Base-by-base conservation (phyloP, 208 protist genomes). In the Trypanosoma congolense region DNA sequence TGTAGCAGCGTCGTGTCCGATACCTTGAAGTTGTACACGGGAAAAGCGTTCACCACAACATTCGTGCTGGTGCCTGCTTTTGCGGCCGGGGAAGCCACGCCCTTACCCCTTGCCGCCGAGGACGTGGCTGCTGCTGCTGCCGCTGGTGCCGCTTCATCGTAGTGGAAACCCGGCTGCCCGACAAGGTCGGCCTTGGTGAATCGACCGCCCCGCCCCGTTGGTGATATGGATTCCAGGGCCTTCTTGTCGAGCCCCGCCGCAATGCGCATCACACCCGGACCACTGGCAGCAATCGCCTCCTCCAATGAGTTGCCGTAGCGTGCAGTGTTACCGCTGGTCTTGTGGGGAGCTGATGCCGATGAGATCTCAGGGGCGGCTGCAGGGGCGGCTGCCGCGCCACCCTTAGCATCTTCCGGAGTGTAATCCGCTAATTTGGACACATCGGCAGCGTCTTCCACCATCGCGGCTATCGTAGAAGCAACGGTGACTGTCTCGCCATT, bases 381-480 rank as follows among this genome's bases (percentile, higher is more conserved):
- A 61, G 51, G 2, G 12, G 12, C 33, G 9, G 33, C 33, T 12
- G 5, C 21, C 42, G 6, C 42, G 42, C n/a, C 42, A 46, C 6
- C 42, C 0, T 38, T 45, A 19, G 54, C 57, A 49, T 61, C 71
- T 25, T 69, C 64, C 10, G 68, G 67, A 41, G 53, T 40, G 64
- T 76, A 83, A 46, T 58, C 56, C 8, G 28, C 52, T 26, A 53
- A 3, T 33, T 54, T 47, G 9, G 45, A 1, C 6, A 58, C 52
- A 69, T 97, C 89, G 0, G 58, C 80, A 21, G 80, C 72, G 14
- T 95, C 63, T 9, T 80, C 68, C 14, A 96, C 93, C 46, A 98
- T 71, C 43, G 98, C 68, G 4, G 73, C 84, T 46, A 98, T 89
- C 1, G 81, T 88, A 59, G 79, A 78, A 30, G 88, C 77, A 8